Evolutionary conservation across 169 alveolate genomes (phyloP).

Genomic region (Cyclospora cayetanensis): DNA sequence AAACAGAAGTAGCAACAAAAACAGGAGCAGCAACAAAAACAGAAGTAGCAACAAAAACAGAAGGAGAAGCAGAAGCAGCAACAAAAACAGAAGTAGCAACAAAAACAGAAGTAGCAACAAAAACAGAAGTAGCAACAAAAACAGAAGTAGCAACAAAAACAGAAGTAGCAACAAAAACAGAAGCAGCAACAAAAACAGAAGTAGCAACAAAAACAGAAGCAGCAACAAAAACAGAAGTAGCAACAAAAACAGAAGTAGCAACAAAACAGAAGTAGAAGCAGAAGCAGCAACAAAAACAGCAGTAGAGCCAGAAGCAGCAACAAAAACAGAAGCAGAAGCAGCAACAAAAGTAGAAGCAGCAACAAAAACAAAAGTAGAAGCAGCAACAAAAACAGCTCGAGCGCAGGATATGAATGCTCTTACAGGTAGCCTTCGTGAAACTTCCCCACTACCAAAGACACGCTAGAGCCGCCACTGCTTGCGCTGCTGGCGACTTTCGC

Average conservation of each 20-base stretch:
- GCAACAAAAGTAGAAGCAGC: not conserved
- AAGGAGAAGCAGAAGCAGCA: too few species aligned
- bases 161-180: slow-evolving; percentile 8
- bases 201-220: too few species aligned
- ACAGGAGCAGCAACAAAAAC: too few species aligned
- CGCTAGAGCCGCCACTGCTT: not conserved
- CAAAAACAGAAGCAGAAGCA: not conserved
- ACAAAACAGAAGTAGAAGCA: not conserved
- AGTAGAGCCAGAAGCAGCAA: not conserved
- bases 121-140: too few species aligned
- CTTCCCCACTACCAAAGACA: not conserved
- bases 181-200: not conserved
- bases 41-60: too few species aligned
- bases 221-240: not conserved
- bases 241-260: not conserved
- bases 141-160: too few species aligned
- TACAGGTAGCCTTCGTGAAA: not conserved
- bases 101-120: too few species aligned
- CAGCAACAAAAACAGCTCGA: not conserved
- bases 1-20: too few species aligned
- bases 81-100: too few species aligned
- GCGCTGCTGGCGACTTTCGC: slow-evolving; percentile 28
- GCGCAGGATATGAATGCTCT: not conserved
- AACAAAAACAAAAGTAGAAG: not conserved
- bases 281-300: not conserved